Conservation (phyloP, 73 alveolate genomes). For the Paramecium octaurelia region DNA sequence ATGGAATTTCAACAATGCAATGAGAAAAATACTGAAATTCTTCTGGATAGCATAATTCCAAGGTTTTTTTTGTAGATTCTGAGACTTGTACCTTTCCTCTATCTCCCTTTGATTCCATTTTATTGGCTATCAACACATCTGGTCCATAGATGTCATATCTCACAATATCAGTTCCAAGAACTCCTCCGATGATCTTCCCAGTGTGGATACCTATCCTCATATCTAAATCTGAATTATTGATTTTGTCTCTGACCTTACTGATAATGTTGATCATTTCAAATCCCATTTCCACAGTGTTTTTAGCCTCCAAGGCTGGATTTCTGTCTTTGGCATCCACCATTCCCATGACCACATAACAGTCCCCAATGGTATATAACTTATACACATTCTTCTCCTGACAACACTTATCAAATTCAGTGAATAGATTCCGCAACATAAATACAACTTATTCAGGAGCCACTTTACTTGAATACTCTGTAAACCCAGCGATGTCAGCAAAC, state of each 20-base stretch:
- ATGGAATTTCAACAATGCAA: not conserved
- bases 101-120: slow-evolving; percentile 64
- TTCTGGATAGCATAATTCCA: slow-evolving; percentile 53
- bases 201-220: slow-evolving; percentile 64
- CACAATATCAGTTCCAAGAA: slow-evolving; percentile 62
- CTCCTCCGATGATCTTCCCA: slow-evolving; percentile 60
- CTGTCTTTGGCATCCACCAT: slow-evolving; percentile 55
- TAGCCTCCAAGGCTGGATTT: slow-evolving; percentile 60
- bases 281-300: slow-evolving; percentile 53
- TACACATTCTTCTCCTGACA: slow-evolving; percentile 48
- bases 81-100: slow-evolving; percentile 52
- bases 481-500: slow-evolving; percentile 64
- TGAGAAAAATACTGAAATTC: not conserved
- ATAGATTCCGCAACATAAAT: slow-evolving; percentile 48
- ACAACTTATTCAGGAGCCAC: slow-evolving; percentile 58
- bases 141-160: slow-evolving; percentile 65
- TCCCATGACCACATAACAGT: slow-evolving; percentile 64
- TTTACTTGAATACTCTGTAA: slow-evolving; percentile 56
- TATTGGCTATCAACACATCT: slow-evolving; percentile 56
- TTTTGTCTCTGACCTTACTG: slow-evolving; percentile 49
- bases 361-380: slow-evolving; percentile 58
- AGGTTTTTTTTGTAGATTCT: slow-evolving; percentile 44
- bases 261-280: slow-evolving; percentile 53
- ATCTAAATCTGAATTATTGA: slow-evolving; percentile 45
- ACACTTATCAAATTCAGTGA: slow-evolving; percentile 50